Conservation (phyloP, 2,329 filamentous ascomycete genomes). For the Sporothrix luriei region DNA sequence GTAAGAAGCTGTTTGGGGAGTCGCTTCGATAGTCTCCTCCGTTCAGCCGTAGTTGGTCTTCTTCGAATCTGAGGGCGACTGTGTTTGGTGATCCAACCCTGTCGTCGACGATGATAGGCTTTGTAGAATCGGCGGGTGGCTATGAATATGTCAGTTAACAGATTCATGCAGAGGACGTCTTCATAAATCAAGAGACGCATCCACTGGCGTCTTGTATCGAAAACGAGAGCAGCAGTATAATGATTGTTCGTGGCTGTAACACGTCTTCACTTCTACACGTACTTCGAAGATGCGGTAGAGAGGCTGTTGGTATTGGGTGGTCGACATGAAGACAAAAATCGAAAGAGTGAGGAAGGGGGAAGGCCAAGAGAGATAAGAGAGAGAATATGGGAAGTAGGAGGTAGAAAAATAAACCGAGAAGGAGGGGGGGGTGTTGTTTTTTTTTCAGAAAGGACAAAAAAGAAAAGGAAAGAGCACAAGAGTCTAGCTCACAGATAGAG, state of each 20-base stretch:
- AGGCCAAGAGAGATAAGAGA: slow-evolving; percentile 6
- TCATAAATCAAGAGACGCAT: neutral
- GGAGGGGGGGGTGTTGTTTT: neutral
- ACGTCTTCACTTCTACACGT: slow-evolving; percentile 51
- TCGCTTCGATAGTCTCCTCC: slow-evolving; percentile 56
- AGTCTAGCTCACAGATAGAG: slow-evolving; percentile 23
- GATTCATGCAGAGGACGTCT: neutral
- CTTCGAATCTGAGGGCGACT: slow-evolving; percentile 59
- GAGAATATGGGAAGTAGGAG: slow-evolving; percentile 35
- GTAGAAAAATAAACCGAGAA: slow-evolving; percentile 29
- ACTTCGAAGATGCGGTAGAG: slow-evolving; percentile 63
- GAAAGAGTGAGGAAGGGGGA: neutral
- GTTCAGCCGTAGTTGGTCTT: slow-evolving; percentile 56
- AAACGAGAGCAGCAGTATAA: neutral
- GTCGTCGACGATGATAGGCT: slow-evolving; percentile 62
- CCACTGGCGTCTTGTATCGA: neutral
- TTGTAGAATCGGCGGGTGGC: slow-evolving; percentile 58
- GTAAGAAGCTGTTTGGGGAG: slow-evolving; percentile 62
- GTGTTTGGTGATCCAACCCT: slow-evolving; percentile 61
- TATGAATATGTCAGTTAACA: slow-evolving; percentile 37
- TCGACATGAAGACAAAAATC: slow-evolving; percentile 56
- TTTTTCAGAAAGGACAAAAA: neutral
- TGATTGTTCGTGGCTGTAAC: neutral
- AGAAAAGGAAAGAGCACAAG: slow-evolving; percentile 23
- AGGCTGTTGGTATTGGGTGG: slow-evolving; percentile 58